A percentile compares a stretch with the other conserved stretches of the same genome.
Conservation (phyloP, 495 filamentous ascomycete genomes). For the Trichoderma virens region DNA sequence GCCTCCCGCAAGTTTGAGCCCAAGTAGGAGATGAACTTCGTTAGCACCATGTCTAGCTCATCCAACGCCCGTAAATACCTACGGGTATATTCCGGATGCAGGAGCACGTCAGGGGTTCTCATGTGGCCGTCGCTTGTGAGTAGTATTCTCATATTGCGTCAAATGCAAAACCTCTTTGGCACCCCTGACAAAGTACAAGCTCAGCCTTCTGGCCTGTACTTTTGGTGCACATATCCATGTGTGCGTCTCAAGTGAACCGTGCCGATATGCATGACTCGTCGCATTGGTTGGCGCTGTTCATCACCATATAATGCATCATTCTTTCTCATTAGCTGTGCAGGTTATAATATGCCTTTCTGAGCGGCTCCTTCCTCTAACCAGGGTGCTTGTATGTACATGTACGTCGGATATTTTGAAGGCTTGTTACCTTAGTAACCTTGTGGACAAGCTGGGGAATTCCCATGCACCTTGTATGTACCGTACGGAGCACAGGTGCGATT, state of each 20-base stretch:
- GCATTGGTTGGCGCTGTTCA: background rate
- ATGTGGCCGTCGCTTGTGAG: conserved; percentile 3
- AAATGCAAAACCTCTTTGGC: background rate
- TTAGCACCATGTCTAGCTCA: background rate
- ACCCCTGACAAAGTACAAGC: background rate
- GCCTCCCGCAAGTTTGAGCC: conserved; percentile 4
- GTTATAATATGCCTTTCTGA: background rate
- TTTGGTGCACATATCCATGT: background rate
- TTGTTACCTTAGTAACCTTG: background rate
- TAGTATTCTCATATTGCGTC: background rate
- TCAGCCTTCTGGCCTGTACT: background rate
- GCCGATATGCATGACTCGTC: background rate
- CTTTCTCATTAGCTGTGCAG: background rate
- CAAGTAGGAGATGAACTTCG: background rate
- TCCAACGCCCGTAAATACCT: background rate
- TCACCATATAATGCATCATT: background rate
- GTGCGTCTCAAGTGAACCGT: background rate
- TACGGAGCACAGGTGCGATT: no score
- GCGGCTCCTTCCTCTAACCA: background rate
- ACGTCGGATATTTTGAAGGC: background rate
- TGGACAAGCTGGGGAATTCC: background rate
- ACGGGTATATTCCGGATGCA: background rate
- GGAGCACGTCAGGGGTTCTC: conserved; percentile 5
- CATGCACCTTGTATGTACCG: background rate
- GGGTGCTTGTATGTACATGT: no score